phyloP scores from a whole-genome alignment of 768 basidiomycete species.

The Collybiopsis luxurians region DNA sequence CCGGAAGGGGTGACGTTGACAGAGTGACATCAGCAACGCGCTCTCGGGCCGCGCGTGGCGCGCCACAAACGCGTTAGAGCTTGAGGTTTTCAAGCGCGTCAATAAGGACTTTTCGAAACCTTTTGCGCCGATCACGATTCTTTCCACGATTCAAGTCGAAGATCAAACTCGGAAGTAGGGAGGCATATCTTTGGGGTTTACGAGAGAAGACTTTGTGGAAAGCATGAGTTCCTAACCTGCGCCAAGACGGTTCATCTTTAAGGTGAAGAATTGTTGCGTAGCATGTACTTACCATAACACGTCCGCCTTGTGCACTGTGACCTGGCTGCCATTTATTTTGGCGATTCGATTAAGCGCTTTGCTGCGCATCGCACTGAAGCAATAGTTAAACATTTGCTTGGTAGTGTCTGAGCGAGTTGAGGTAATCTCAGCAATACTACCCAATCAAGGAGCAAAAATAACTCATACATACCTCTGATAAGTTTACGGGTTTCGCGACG shows the following conservation, averaged over 20 bases:
- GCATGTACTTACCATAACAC: slow-evolving; percentile 56
- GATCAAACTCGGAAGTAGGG: slow-evolving; percentile 45
- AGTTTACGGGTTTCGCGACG: slow-evolving; percentile 45
- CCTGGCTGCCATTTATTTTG: slow-evolving; percentile 31
- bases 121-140: slow-evolving; percentile 47
- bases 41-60: too few species aligned
- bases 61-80: too few species aligned
- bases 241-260: neutral
- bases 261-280: neutral
- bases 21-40: neutral
- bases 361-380: slow-evolving; percentile 48
- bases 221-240: slow-evolving; percentile 80
- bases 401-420: slow-evolving; percentile 58
- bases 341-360: slow-evolving; percentile 42
- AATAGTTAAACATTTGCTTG: slow-evolving; percentile 55
- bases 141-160: slow-evolving; percentile 49
- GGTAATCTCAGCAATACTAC: neutral
- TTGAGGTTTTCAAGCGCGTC: neutral
- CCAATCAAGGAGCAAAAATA: slow-evolving; percentile 15
- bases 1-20: neutral
- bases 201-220: slow-evolving; percentile 64
- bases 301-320: slow-evolving; percentile 45
- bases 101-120: slow-evolving; percentile 27
- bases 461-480: slow-evolving; percentile 47
- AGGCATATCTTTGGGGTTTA: slow-evolving; percentile 47